A percentile compares a stretch with the other conserved stretches of the same genome.
These are phyloP conservation scores for Rhodotorula paludigena DNA, from an alignment of 768 basidiomycete species.

Conservation along the genomic window DNA sequence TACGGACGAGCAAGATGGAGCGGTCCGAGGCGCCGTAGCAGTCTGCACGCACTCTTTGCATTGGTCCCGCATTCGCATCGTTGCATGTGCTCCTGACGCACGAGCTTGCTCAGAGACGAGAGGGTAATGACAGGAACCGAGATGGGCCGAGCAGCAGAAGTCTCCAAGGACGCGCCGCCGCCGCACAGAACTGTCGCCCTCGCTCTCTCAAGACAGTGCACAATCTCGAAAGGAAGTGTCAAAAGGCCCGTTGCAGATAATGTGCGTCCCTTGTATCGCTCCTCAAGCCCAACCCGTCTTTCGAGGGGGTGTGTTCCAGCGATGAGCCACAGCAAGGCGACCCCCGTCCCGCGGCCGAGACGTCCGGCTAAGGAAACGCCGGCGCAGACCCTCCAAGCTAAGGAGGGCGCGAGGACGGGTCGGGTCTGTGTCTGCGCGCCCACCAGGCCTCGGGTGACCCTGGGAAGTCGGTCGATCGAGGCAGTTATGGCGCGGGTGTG, in stretches of 20 bases:
- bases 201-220: no score
- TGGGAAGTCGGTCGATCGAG: not conserved
- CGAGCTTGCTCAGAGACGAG: not conserved
- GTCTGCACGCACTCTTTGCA: no score
- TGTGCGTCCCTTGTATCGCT: slow-evolving; percentile 6
- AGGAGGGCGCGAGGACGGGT: not conserved
- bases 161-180: no score
- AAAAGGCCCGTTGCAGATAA: not conserved
- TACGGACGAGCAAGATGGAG: not conserved
- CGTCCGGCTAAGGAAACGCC: slow-evolving; percentile 2
- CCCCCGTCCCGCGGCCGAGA: not conserved
- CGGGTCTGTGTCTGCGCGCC: slow-evolving; percentile 1
- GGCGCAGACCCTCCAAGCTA: no score
- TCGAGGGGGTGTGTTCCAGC: not conserved
- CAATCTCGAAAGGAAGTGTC: not conserved
- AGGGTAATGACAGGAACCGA: not conserved
- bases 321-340: not conserved
- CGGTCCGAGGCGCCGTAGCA: not conserved
- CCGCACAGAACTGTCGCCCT: no score
- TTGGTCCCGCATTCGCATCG: no score
- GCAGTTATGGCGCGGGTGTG: not conserved
- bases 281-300: slow-evolving; percentile 1
- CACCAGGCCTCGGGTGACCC: slow-evolving; percentile 5
- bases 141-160: no score
- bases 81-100: no score